phyloP scores from a whole-genome alignment of 2,329 filamentous ascomycete genomes.

The Daldinia sp. region DNA sequence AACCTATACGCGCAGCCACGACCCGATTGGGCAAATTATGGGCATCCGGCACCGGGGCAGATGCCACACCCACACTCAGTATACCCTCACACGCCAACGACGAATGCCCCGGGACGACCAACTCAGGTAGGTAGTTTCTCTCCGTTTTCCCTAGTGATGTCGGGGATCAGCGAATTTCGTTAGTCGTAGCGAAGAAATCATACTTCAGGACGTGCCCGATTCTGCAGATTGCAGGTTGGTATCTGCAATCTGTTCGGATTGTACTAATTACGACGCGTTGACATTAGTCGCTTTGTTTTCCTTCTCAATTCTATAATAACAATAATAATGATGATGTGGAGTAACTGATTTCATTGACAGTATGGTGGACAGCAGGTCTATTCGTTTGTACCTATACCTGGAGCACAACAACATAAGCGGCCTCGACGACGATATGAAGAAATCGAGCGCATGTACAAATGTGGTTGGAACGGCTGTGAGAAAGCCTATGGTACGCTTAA shows the following conservation, averaged over 20 bases:
- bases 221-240: constrained; percentile 1
- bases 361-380: constrained; percentile 77
- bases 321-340: constrained; percentile 37
- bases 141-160: background rate
- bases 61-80: constrained; percentile 66
- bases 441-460: constrained; percentile 99
- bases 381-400: constrained; percentile 96
- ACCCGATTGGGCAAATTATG: constrained; percentile 80
- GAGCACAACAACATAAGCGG: constrained; percentile 96
- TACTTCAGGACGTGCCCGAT: background rate
- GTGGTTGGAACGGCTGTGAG: constrained; percentile 97
- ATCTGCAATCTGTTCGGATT: background rate
- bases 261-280: constrained; percentile 10
- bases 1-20: constrained; percentile 76
- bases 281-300: constrained; percentile 29
- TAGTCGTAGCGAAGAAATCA: background rate
- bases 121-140: constrained; percentile 67
- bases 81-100: constrained; percentile 67
- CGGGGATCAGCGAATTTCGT: background rate
- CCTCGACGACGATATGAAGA: constrained; percentile 95
- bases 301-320: background rate
- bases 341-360: constrained; percentile 54
- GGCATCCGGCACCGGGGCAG: constrained; percentile 61
- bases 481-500: constrained; percentile 99
- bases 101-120: constrained; percentile 66